Base-by-base conservation (phyloP, 345 rosid genomes). In the Nasturtium officinale region DNA sequence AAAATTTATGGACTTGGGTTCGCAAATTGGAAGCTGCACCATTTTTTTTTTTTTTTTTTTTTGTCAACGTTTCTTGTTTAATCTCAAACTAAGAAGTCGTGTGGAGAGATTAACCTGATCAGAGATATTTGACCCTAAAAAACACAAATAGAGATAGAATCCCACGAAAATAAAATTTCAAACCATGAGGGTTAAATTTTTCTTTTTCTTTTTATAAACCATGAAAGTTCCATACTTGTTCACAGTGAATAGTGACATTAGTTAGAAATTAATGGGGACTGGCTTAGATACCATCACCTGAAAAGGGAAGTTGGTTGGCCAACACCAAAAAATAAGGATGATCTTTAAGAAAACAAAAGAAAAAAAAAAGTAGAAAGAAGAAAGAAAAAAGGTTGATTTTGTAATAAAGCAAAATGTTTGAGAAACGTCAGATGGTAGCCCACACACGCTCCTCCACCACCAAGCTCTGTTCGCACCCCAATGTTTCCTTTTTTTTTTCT, bases 241-340 rank as follows among this genome's bases (percentile, higher is more conserved):
- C n/a, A n/a, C n/a, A n/a, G n/a, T n/a, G n/a, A n/a, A n/a, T n/a
- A n/a, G n/a, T n/a, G n/a, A n/a, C n/a, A n/a, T n/a, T n/a, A n/a
- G n/a, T n/a, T n/a, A n/a, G n/a, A n/a, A 46, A 3, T 46, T 12
- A 54, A 40, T 18, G 18, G 61, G 17, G 16, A 62, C 40, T 33
- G 26, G 71, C 65, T 55, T 73, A 66, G 78, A 67, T 59, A 67
- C 68, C 61, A 48, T 74, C 61, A 67, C 73, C 62, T 67, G 78
- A 59, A 75, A 75, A 75, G 68, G 23, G 67, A 12, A 45, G 67
- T 59, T 67, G 38, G 73, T 75, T 75, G 78, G 78, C 68, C 62
- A 66, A 67, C 78, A 59, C 61, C 47, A 25, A 60, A 25, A 9
- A 5, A 7, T 2, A 45, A 42, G 1, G 50, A 6, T 46, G 51